Evolutionary conservation across 768 basidiomycete species (phyloP), one percentile per base, ranked within the genome.

Genomic region (Lactifluus volemus): DNA sequence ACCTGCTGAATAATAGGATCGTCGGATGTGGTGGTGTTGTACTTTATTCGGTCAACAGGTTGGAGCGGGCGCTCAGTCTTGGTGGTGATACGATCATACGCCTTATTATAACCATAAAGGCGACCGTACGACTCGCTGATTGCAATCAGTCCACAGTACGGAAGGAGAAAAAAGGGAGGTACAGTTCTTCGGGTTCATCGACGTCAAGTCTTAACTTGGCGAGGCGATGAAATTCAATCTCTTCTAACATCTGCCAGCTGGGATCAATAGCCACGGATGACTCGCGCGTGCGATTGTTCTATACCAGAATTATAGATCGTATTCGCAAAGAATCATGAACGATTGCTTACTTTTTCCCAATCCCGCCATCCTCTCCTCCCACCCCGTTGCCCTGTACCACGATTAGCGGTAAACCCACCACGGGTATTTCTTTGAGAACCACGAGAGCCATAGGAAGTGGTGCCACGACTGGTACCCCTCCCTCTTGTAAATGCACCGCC

Each of bases 11-110:
- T 97, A 72, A 99, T 81, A 3, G 97, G 96, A 71, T 99, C 97
- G 68, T 99, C 97, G 15, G 93, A 95, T 21, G 97, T 98, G 0
- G 97, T 97, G 17, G 93, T 88, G 73, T 98, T 98, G 75, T 97
- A 99, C 70, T 92, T 89, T 73, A 97, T 89, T 60, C 93, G 88
- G 73, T 98, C 97, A 59, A 95, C 83, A 49, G 92, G 80, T 69
- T 98, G 93, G 30, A 99, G 81, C 52, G 94, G 88, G 61, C 84
- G 84, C 74, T 98, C 94, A 5, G 85, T 86, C 76, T 93, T 93
- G 51, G 97, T 97, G 49, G 88, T 95, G 70, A 98, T 82, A 58
- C 95, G 91, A 74, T 99, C 97, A 71, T 92, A 99, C 6, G 86
- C 76, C 72, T 96, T 96, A 66, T 98, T 94, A 74, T 98, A 99